Evolutionary conservation across 140 eudicot species (phyloP).

Genomic region (Artemisia princeps): DNA sequence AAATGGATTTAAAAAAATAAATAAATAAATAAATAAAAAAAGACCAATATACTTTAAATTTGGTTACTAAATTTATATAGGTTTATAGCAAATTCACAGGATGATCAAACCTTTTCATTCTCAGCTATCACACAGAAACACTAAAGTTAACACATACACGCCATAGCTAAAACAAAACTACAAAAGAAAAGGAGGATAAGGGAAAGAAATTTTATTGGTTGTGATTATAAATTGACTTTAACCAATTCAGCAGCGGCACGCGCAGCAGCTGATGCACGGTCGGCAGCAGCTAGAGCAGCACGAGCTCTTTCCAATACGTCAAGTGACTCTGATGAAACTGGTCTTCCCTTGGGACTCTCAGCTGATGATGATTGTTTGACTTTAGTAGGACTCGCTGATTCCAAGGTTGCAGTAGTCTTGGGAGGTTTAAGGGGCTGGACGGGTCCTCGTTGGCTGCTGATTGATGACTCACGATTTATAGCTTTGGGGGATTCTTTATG

Average conservation of each 20-base stretch:
- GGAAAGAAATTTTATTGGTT: neutral
- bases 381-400: slow-evolving; percentile 24
- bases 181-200: neutral
- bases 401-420: slow-evolving; percentile 20
- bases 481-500: slow-evolving; percentile 28
- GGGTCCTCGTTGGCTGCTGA: slow-evolving; percentile 23
- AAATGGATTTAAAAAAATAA: neutral
- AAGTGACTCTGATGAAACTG: slow-evolving; percentile 38
- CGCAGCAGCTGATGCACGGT: slow-evolving; percentile 92
- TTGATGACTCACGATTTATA: slow-evolving; percentile 26
- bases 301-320: slow-evolving; percentile 75
- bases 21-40: neutral
- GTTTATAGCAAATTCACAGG: slow-evolving; percentile 13
- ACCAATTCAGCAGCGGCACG: slow-evolving; percentile 81
- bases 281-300: slow-evolving; percentile 76
- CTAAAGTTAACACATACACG: slow-evolving; percentile 14
- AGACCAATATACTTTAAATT: neutral
- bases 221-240: slow-evolving; percentile 29
- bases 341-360: slow-evolving; percentile 21
- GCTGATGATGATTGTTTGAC: slow-evolving; percentile 22
- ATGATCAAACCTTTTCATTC: neutral
- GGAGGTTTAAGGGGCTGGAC: slow-evolving; percentile 27
- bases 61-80: too few species aligned
- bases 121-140: slow-evolving; percentile 3
- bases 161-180: slow-evolving; percentile 11